Percentiles rank a stretch among this genome's conserved stretches.
Conservation (phyloP, 192 early-diverging fungal species). For the Umbelopsis ramanniana region DNA sequence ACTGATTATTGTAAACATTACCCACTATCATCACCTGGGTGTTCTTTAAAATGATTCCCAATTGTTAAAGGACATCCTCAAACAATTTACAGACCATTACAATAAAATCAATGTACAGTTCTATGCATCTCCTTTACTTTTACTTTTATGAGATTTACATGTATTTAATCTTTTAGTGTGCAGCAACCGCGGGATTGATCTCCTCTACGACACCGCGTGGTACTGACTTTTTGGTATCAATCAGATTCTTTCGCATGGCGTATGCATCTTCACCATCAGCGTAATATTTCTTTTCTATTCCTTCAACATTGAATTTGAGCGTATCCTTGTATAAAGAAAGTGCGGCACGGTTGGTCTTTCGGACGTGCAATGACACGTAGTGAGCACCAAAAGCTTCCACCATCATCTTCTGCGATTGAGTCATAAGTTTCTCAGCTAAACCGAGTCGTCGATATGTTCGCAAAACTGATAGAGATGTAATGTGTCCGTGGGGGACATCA, state of each 20-base stretch:
- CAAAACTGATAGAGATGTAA: conserved; percentile 97
- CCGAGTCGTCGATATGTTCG: conserved; percentile 94
- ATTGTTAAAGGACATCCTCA: not conserved
- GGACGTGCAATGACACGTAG: conserved; percentile 92
- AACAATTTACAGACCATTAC: not conserved
- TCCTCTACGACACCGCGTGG: conserved; percentile 39
- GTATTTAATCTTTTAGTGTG: not conserved
- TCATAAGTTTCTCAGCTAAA: conserved; percentile 97
- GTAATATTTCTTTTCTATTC: conserved; percentile 96
- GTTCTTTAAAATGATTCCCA: not conserved
- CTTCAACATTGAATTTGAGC: conserved; percentile 86
- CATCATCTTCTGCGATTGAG: conserved; percentile 90
- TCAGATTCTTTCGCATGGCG: conserved; percentile 66
- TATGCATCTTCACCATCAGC: conserved; percentile 96
- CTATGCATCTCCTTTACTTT: not conserved
- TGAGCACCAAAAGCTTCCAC: conserved; percentile 84
- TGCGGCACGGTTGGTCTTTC: conserved; percentile 93
- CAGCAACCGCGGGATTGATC: conserved; percentile 29
- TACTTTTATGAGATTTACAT: not conserved
- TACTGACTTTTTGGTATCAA: conserved; percentile 27
- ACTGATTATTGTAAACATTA: not conserved
- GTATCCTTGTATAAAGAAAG: conserved; percentile 91
- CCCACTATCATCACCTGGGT: not conserved
- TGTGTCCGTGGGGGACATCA: conserved; percentile 86
- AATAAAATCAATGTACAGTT: conserved; percentile 20